Percentiles rank a stretch among this genome's conserved stretches.
Evolutionary conservation across 116 monocot genomes (phyloP).

Genomic region (Cymodocea nodosa): DNA sequence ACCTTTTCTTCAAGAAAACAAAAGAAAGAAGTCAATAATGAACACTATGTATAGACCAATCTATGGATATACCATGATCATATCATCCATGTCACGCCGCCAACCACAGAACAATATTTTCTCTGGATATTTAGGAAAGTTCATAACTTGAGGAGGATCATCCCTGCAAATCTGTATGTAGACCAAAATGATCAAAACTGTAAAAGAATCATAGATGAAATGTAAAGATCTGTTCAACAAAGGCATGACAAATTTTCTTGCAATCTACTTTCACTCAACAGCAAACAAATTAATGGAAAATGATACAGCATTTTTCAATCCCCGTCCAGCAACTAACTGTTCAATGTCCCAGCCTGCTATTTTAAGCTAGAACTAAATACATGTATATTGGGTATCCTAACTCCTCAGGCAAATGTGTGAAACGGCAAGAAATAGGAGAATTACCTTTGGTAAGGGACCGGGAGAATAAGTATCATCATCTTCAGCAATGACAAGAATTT

Average conservation of each 20-base stretch:
- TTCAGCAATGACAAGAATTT: conserved; percentile 86
- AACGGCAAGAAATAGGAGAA: not conserved
- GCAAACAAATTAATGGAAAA: not conserved
- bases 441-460: conserved; percentile 46
- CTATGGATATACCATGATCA: conserved; percentile 58
- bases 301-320: not conserved
- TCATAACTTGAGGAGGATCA: conserved; percentile 37
- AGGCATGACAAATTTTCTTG: no score
- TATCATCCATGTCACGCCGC: conserved; percentile 93
- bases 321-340: no score
- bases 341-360: no score
- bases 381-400: not conserved
- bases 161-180: conserved; percentile 34
- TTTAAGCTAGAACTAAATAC: no score
- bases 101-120: conserved; percentile 92
- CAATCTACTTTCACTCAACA: no score
- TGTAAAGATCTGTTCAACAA: no score
- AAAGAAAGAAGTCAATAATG: not conserved
- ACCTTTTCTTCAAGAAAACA: no score
- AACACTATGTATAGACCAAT: not conserved
- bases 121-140: conserved; percentile 75
- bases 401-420: not conserved
- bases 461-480: conserved; percentile 95
- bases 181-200: not conserved
- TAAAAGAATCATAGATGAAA: not conserved